phyloP scores from a whole-genome alignment of 345 rosid species.

The Syzygium aqueum region DNA sequence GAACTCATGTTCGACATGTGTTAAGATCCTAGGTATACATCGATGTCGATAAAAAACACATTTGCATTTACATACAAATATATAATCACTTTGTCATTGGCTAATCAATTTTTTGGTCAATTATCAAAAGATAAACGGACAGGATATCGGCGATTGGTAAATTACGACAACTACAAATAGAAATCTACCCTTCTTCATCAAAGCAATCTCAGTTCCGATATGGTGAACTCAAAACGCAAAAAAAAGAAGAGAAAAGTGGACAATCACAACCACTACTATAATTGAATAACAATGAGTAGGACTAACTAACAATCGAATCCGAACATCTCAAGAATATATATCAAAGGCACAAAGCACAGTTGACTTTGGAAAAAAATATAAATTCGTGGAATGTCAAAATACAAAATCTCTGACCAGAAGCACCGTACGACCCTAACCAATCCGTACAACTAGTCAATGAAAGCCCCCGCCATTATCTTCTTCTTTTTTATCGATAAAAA shows the following conservation, averaged over 20 bases:
- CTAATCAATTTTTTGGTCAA: background rate
- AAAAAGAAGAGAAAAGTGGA: background rate
- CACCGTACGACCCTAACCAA: background rate
- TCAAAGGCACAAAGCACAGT: background rate
- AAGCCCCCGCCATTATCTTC: background rate
- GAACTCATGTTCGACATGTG: background rate
- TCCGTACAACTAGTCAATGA: background rate
- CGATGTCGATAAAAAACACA: background rate
- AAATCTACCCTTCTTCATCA: background rate
- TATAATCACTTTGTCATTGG: background rate
- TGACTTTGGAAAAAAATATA: background rate
- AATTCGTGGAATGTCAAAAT: background rate
- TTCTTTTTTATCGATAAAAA: no score
- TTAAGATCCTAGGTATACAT: background rate
- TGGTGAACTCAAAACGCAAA: background rate
- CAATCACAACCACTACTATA: background rate
- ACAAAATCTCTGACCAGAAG: background rate
- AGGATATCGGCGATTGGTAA: background rate
- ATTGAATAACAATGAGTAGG: background rate
- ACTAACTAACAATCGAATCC: background rate
- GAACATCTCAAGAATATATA: background rate
- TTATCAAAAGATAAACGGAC: background rate
- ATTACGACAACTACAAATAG: background rate
- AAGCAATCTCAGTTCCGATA: background rate
- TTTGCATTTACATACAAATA: background rate